Conservation (phyloP, 164 flowering plant genomes). For the Umbilicus rupestris region DNA sequence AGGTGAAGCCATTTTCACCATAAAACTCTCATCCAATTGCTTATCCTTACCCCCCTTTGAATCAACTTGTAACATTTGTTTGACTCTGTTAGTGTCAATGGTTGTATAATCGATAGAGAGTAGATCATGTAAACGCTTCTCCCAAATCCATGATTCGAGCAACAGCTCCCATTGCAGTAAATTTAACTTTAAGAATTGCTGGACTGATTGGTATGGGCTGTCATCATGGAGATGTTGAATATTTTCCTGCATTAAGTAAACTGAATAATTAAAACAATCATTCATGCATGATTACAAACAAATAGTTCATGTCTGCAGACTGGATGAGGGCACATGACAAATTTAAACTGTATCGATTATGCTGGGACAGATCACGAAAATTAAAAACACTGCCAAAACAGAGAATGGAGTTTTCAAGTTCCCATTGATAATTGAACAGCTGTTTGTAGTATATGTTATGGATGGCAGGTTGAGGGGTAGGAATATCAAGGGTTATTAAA, state of each 20-base stretch:
- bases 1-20: neutral
- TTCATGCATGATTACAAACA: neutral
- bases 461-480: no score
- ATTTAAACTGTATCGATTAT: neutral
- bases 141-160: conserved; percentile 72
- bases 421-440: no score
- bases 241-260: conserved; percentile 22
- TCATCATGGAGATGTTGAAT: conserved; percentile 25
- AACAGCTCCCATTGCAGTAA: conserved; percentile 55
- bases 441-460: no score
- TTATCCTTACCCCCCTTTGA: neutral
- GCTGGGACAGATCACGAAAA: neutral
- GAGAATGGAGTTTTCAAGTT: no score
- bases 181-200: conserved; percentile 53
- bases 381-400: neutral
- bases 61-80: neutral
- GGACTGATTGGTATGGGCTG: conserved; percentile 27
- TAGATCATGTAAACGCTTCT: conserved; percentile 49
- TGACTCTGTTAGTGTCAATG: neutral
- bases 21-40: neutral
- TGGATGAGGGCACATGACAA: neutral
- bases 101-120: conserved; percentile 23
- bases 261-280: neutral
- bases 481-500: no score
- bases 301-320: neutral